phyloP scores from a whole-genome alignment of 2,329 filamentous ascomycete species.

The Aspergillus fumigatus region DNA sequence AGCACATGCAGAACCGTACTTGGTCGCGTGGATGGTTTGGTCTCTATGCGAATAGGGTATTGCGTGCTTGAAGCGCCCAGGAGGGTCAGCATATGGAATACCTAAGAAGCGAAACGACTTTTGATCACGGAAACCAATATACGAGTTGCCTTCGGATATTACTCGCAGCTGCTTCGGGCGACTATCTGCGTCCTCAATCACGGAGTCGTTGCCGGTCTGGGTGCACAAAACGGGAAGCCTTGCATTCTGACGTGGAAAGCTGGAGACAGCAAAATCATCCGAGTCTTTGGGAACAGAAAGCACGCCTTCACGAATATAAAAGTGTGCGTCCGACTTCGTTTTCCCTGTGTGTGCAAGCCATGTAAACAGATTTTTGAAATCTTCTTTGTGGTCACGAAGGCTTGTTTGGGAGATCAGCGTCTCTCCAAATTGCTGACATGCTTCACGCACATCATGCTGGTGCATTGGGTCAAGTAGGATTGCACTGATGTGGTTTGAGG shows the following conservation, averaged over 20 bases:
- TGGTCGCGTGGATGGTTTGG: slow-evolving; percentile 45
- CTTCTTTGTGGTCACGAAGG: slow-evolving; percentile 40
- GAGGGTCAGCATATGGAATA: slow-evolving; percentile 42
- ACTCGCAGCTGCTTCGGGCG: slow-evolving; percentile 39
- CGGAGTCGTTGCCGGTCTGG: slow-evolving; percentile 35
- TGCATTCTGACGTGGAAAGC: slow-evolving; percentile 22
- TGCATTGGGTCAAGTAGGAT: slow-evolving; percentile 45
- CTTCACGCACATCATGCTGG: slow-evolving; percentile 35
- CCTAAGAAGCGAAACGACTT: slow-evolving; percentile 49
- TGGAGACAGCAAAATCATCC: slow-evolving; percentile 31
- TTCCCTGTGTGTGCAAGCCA: slow-evolving; percentile 44
- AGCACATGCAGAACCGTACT: slow-evolving; percentile 46
- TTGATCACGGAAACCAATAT: slow-evolving; percentile 49
- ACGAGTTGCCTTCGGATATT: slow-evolving; percentile 42
- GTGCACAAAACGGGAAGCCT: slow-evolving; percentile 49
- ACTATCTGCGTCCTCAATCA: slow-evolving; percentile 23
- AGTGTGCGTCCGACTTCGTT: slow-evolving; percentile 34
- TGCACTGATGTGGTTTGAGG: slow-evolving; percentile 50
- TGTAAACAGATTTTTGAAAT: slow-evolving; percentile 44
- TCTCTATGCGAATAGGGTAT: slow-evolving; percentile 42
- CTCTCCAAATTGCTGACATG: slow-evolving; percentile 48
- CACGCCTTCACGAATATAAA: slow-evolving; percentile 40
- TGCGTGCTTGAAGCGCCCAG: slow-evolving; percentile 44
- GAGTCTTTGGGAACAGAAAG: slow-evolving; percentile 28
- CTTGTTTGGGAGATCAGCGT: slow-evolving; percentile 40